Evolutionary conservation across 75 land plant species (phyloP).

Genomic region (Pinus tabuliformis): DNA sequence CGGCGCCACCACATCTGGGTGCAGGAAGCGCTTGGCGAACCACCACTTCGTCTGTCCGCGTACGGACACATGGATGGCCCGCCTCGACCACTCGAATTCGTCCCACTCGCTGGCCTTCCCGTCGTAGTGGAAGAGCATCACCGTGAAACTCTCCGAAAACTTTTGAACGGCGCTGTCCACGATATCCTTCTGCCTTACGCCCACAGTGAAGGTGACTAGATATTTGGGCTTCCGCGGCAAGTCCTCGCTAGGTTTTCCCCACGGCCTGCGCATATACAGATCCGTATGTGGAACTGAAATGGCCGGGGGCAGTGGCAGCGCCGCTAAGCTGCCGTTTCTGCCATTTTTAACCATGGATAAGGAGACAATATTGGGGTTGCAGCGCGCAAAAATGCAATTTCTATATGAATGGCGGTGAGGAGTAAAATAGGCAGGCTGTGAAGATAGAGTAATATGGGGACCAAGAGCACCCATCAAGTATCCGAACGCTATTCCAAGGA

Average conservation of each 20-base stretch:
- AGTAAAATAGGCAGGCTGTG: too few species aligned
- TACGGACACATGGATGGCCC: conserved; percentile 30
- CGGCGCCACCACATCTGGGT: conserved; percentile 39
- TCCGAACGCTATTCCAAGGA: too few species aligned
- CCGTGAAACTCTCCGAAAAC: conserved; percentile 26
- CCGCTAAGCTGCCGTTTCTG: too few species aligned
- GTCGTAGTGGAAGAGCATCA: conserved; percentile 45
- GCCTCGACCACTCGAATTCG: conserved; percentile 35
- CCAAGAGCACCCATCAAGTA: too few species aligned
- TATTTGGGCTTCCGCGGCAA: not conserved
- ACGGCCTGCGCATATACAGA: not conserved
- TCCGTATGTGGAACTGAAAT: not conserved
- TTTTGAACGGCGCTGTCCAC: not conserved
- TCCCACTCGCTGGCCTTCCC: conserved; percentile 34
- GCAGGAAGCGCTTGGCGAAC: conserved; percentile 46
- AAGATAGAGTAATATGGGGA: too few species aligned
- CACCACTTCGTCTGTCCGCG: conserved; percentile 43
- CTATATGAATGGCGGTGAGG: too few species aligned
- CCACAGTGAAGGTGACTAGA: not conserved
- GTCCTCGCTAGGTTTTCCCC: not conserved
- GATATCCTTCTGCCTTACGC: not conserved
- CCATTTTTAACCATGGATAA: too few species aligned
- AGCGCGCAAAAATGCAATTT: too few species aligned
- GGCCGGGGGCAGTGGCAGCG: not conserved
- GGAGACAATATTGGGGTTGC: too few species aligned